Evolutionary conservation across 2,329 filamentous ascomycete genomes (phyloP).

Genomic region (Colletotrichum tropicale): DNA sequence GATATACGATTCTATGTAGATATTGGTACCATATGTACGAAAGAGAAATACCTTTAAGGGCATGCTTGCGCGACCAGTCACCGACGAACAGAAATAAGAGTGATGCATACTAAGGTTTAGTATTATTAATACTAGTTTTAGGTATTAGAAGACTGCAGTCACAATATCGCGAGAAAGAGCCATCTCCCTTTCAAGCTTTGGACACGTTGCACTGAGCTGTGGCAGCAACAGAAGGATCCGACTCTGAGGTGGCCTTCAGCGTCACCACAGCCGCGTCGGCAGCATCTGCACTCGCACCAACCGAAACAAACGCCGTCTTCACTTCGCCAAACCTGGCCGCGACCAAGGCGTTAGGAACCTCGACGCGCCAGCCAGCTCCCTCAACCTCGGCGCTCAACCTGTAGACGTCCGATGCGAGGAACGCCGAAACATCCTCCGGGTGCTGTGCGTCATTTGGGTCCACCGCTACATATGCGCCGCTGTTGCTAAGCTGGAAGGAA

Average conservation of each 20-base stretch:
- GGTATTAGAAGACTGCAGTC: not conserved
- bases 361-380: constrained; percentile 50
- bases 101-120: not conserved
- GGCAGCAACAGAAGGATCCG: constrained; percentile 33
- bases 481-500: constrained; percentile 52
- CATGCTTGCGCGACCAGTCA: not conserved
- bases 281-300: constrained; percentile 35
- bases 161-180: not conserved
- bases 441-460: constrained; percentile 23
- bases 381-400: constrained; percentile 47
- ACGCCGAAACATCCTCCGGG: constrained; percentile 39
- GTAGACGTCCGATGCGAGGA: constrained; percentile 50
- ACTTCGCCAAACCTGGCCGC: constrained; percentile 43
- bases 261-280: constrained; percentile 41
- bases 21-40: not conserved
- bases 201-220: constrained; percentile 35
- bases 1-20: not conserved
- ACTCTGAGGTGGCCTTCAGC: constrained; percentile 50
- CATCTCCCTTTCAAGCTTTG: constrained; percentile 20
- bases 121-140: not conserved
- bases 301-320: constrained; percentile 45
- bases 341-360: constrained; percentile 44
- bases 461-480: constrained; percentile 35
- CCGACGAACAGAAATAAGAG: not conserved
- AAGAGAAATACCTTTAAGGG: not conserved